Evolutionary conservation across 2,329 filamentous ascomycete genomes (phyloP), one percentile per base, ranked within the genome.

Genomic region (Arthrobotrys iridis): DNA sequence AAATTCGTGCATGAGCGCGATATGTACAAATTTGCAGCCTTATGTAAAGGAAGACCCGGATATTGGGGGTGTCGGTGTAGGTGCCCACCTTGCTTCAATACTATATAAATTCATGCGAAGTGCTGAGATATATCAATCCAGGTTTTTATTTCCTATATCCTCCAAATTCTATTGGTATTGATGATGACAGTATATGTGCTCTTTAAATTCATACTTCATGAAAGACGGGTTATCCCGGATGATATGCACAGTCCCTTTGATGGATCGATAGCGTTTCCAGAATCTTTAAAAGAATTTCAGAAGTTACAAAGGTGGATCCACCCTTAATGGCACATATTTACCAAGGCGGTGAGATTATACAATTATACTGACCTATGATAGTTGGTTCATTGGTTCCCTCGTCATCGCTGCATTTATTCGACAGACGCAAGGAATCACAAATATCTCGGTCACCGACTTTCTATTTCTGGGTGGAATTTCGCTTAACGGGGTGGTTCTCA

Each of bases 91-190:
- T 24, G 11, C 5, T 4, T 6, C 10, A 11, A 26, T 33, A 20
- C 7, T 7, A 46, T 35, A 15, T 3, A 30, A 28, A 15, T 41
- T n/a, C n/a, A n/a, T n/a, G n/a, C n/a, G n/a, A n/a, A n/a, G n/a
- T n/a, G n/a, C n/a, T n/a, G n/a, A 18, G 22, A 18, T 5, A 18
- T 11, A 18, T 3, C 33, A 45, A 28, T 40, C 6, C 41, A 75
- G 71, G 63, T 75, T n/a, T 75, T 75, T 45, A 68, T 68, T 35
- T 75, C 71, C 4, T 75, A 75, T 35, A 63, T 75, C 22, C 71
- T 75, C 4, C 71, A 75, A 20, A 63, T 75, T 11, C 20, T 75
- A 18, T 48, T 75, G n/a, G 71, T 75, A 4, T 28, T 75, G 20
- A 62, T 68, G 45, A 75, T 75, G 63, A 67, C 71, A 20, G 50